phyloP scores from a whole-genome alignment of 2,329 filamentous ascomycete genomes.

The Trematosphaeria pertusa region DNA sequence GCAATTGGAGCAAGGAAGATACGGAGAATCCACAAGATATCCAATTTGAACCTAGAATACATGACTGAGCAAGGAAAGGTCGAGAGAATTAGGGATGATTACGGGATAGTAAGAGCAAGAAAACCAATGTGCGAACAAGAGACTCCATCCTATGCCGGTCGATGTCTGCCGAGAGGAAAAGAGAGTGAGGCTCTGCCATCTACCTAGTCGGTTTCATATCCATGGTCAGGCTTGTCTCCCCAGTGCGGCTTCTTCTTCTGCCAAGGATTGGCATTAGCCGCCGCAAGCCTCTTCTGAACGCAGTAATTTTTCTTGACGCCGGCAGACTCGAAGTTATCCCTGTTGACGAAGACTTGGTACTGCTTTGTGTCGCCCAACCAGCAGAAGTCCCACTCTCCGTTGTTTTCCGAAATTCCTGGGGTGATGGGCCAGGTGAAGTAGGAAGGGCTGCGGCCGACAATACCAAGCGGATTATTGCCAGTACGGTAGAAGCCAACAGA shows the following conservation, averaged over 20 bases:
- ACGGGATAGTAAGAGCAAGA: conserved; percentile 10
- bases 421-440: conserved; percentile 39
- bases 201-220: too few relatives aligned
- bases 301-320: conserved; percentile 9
- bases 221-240: background rate
- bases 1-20: background rate
- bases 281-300: conserved; percentile 15
- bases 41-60: conserved; percentile 26
- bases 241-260: conserved; percentile 7
- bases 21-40: conserved; percentile 12
- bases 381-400: conserved; percentile 27
- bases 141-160: conserved; percentile 11
- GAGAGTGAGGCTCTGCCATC: too few relatives aligned
- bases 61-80: conserved; percentile 12
- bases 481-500: conserved; percentile 33
- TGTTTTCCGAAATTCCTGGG: conserved; percentile 15
- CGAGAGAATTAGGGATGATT: conserved; percentile 15
- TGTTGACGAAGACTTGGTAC: conserved; percentile 38
- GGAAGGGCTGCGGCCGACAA: conserved; percentile 28
- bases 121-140: conserved; percentile 12
- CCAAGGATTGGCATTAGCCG: conserved; percentile 19
- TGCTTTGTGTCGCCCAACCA: conserved; percentile 28
- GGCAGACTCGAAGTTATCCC: conserved; percentile 26
- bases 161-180: conserved; percentile 7
- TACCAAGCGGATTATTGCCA: conserved; percentile 34